Conservation (phyloP, 2,329 filamentous ascomycete genomes). For the Thielaviopsis ethacetica region DNA sequence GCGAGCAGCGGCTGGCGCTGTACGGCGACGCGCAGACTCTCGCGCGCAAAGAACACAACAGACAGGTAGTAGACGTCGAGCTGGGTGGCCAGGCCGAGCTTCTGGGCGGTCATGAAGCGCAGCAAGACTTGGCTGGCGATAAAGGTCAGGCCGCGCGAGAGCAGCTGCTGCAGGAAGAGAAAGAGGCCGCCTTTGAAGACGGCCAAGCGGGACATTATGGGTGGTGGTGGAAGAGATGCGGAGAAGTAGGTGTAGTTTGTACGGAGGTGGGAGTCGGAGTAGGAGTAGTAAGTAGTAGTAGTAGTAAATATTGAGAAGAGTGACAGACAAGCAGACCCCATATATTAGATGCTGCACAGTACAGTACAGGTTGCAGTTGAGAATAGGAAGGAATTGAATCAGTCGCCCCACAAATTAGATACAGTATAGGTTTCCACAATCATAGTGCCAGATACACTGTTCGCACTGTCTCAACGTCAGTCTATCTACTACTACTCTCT, state of each 20-base stretch:
- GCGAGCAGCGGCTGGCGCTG: conserved; percentile 45
- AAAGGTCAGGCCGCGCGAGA: conserved; percentile 80
- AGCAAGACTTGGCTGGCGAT: conserved; percentile 80
- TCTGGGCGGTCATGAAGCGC: conserved; percentile 68
- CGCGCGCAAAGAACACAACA: conserved; percentile 85
- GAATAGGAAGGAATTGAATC: too few species aligned
- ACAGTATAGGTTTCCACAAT: too few species aligned
- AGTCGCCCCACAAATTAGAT: too few species aligned
- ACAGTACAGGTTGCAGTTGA: too few species aligned
- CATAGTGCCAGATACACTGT: too few species aligned
- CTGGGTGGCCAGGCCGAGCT: conserved; percentile 75
- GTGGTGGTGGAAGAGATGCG: not conserved
- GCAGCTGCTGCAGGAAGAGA: conserved; percentile 74
- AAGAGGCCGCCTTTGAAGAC: conserved; percentile 60
- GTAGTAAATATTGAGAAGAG: too few species aligned
- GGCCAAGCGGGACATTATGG: conserved; percentile 12
- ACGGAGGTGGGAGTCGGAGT: too few species aligned
- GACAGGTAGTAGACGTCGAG: conserved; percentile 86
- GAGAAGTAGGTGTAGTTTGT: too few species aligned
- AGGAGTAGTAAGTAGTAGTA: too few species aligned
- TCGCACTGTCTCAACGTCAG: too few species aligned
- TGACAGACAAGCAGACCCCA: too few species aligned
- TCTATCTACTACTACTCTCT: not conserved
- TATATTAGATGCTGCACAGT: too few species aligned
- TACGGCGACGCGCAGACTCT: conserved; percentile 79